These are phyloP conservation scores for Skeletonema tropicum DNA, from an alignment of 108 stramenopile species.

Conservation along the genomic window DNA sequence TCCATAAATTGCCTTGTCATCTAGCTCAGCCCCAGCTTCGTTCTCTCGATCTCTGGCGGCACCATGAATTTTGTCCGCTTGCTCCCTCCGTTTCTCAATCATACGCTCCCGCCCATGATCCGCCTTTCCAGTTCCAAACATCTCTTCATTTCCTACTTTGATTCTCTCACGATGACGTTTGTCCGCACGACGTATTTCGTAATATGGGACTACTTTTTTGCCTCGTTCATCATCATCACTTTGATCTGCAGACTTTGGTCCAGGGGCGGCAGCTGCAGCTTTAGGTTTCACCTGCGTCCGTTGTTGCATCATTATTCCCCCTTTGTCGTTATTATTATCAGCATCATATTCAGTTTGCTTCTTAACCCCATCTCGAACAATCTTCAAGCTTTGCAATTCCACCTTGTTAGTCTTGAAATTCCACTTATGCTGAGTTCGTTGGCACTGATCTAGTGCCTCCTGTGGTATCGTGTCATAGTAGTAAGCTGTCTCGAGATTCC, in stretches of 20 bases:
- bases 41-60: constrained; percentile 55
- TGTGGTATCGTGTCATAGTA: constrained; percentile 69
- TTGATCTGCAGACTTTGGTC: neutral
- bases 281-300: neutral
- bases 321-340: neutral
- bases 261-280: neutral
- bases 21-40: constrained; percentile 51
- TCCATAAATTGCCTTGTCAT: constrained; percentile 67
- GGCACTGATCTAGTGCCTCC: constrained; percentile 69
- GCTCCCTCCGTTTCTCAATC: constrained; percentile 60
- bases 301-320: neutral
- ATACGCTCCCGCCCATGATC: constrained; percentile 62
- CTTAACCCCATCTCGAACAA: constrained; percentile 67
- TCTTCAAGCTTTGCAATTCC: constrained; percentile 61
- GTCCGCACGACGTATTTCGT: constrained; percentile 52
- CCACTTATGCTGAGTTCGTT: constrained; percentile 79
- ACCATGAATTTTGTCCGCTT: constrained; percentile 59
- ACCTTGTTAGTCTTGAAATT: constrained; percentile 62
- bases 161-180: constrained; percentile 50
- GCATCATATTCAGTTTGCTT: constrained; percentile 73
- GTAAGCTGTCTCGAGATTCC: constrained; percentile 65
- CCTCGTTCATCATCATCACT: constrained; percentile 1
- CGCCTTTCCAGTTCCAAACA: constrained; percentile 41
- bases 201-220: constrained; percentile 28
- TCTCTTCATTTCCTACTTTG: constrained; percentile 57